These are phyloP conservation scores for Suhomyces sp. DNA, from an alignment of 805 yeast genomes.

Conservation along the genomic window DNA sequence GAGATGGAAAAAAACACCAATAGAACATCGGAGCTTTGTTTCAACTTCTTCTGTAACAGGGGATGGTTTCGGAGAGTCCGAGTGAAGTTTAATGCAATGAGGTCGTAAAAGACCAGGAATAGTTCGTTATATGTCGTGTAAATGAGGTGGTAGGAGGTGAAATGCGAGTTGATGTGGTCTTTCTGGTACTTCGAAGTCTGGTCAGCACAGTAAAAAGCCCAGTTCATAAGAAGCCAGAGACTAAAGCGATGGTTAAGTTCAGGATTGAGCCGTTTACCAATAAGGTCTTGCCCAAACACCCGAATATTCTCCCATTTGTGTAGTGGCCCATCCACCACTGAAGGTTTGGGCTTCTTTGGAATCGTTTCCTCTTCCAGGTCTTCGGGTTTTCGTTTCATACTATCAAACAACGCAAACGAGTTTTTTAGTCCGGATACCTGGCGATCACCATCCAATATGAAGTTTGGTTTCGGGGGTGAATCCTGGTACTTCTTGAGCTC, in stretches of 20 bases:
- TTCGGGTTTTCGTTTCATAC: background rate
- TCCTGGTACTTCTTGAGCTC: conserved; percentile 17
- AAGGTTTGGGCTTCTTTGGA: background rate
- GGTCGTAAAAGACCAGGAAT: conserved; percentile 18
- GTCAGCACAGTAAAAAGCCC: conserved; percentile 38
- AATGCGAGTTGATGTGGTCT: conserved; percentile 15
- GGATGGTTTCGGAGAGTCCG: conserved; percentile 5
- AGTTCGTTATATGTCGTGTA: conserved; percentile 21
- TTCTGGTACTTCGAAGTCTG: conserved; percentile 19
- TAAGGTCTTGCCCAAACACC: conserved; percentile 31
- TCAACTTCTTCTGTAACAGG: background rate
- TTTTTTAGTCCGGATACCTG: background rate
- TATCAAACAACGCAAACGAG: conserved; percentile 1
- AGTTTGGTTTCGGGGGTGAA: conserved; percentile 5
- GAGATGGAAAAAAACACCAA: conserved; percentile 3
- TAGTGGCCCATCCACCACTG: background rate
- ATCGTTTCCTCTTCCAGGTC: background rate
- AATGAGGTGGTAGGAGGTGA: conserved; percentile 21
- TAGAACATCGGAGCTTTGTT: background rate
- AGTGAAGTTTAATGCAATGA: conserved; percentile 15
- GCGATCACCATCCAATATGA: background rate
- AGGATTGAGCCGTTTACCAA: conserved; percentile 24
- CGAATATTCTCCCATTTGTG: conserved; percentile 10
- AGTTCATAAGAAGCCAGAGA: conserved; percentile 31
- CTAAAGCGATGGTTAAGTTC: conserved; percentile 15